Evolutionary conservation across 1,284 basidiomycete genomes (phyloP).

Genomic region (Austroboletus niveus): DNA sequence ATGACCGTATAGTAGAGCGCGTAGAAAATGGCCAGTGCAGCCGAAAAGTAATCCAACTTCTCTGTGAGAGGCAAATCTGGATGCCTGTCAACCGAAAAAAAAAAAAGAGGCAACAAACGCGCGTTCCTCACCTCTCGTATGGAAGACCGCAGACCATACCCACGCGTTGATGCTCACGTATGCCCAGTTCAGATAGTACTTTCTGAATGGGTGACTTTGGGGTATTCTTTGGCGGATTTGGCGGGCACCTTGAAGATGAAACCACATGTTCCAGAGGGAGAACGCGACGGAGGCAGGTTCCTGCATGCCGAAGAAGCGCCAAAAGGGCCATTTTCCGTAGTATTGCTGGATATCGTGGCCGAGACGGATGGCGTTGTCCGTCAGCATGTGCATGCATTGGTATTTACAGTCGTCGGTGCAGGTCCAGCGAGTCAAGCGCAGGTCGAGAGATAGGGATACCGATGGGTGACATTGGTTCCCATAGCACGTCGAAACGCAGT

Average conservation of each 20-base stretch:
- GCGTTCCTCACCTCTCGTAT: conserved; percentile 72
- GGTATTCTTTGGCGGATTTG: conserved; percentile 52
- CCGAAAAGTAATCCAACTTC: conserved; percentile 93
- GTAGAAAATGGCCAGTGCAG: conserved; percentile 78
- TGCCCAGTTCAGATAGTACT: conserved; percentile 70
- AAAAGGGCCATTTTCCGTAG: conserved; percentile 97
- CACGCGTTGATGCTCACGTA: conserved; percentile 85
- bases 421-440: conserved; percentile 68
- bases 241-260: conserved; percentile 59
- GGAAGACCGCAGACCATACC: conserved; percentile 92
- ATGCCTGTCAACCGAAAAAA: conserved; percentile 10
- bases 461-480: conserved; percentile 31
- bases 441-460: conserved; percentile 40
- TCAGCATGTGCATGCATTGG: conserved; percentile 83
- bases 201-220: conserved; percentile 64
- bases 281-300: conserved; percentile 93
- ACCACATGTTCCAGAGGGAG: conserved; percentile 80
- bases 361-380: conserved; percentile 52
- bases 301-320: conserved; percentile 82
- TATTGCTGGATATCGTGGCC: conserved; percentile 68
- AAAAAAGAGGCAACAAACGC: neutral
- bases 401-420: conserved; percentile 91
- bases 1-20: conserved; percentile 74
- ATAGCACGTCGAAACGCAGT: conserved; percentile 49
- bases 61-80: conserved; percentile 85